A percentile compares a stretch with the other conserved stretches of the same genome.
These are phyloP conservation scores for Penicillium cosmopolitanum DNA, from an alignment of 495 filamentous ascomycete species.

Conservation along the genomic window DNA sequence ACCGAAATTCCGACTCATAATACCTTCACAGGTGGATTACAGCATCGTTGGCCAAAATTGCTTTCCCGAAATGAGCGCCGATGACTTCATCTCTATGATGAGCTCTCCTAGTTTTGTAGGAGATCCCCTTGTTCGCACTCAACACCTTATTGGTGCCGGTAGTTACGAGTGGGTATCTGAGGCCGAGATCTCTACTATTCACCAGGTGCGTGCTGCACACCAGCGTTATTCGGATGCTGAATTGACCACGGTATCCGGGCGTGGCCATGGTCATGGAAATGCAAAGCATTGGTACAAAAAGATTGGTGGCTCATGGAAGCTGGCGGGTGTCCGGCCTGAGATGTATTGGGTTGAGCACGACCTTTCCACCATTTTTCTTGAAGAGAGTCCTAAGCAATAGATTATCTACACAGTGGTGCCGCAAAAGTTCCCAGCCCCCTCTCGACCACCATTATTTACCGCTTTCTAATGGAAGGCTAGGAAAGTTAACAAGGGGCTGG, in stretches of 20 bases:
- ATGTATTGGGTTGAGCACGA: slow-evolving; percentile 13
- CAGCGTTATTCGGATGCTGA: slow-evolving; percentile 61
- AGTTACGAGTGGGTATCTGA: slow-evolving; percentile 33
- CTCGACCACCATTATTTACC: too few species aligned
- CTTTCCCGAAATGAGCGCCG: slow-evolving; percentile 25
- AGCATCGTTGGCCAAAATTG: slow-evolving; percentile 29
- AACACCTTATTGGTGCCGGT: slow-evolving; percentile 37
- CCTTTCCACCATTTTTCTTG: slow-evolving; percentile 21
- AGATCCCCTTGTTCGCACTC: slow-evolving; percentile 35
- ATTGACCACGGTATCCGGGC: slow-evolving; percentile 23
- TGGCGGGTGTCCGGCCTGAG: slow-evolving; percentile 4
- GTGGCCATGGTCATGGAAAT: slow-evolving; percentile 6
- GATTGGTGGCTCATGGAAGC: slow-evolving; percentile 12
- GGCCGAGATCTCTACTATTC: slow-evolving; percentile 25
- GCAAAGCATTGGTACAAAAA: slow-evolving; percentile 11
- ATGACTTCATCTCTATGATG: slow-evolving; percentile 36
- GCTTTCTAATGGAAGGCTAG: too few species aligned
- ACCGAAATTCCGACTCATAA: background rate
- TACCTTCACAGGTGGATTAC: slow-evolving; percentile 35
- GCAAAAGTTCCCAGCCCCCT: too few species aligned
- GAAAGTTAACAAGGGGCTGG: too few species aligned
- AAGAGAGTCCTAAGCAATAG: background rate
- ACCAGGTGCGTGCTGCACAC: slow-evolving; percentile 36
- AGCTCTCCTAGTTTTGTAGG: slow-evolving; percentile 28
- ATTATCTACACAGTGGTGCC: too few species aligned